phyloP scores from a whole-genome alignment of 2,329 filamentous ascomycete species.

The Xylaria sp. region DNA sequence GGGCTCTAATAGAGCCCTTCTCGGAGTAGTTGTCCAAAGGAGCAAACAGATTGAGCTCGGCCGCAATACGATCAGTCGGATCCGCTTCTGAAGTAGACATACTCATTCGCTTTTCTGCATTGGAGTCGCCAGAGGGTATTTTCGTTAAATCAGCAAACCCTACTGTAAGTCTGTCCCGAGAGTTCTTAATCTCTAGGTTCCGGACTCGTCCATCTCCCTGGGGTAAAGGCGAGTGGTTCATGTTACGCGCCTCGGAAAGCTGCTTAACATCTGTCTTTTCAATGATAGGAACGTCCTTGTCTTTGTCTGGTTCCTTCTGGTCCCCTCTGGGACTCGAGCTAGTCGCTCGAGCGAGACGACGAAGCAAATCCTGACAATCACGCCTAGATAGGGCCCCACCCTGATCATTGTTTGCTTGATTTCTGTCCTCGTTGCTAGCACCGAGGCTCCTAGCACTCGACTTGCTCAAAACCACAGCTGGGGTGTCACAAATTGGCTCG shows the following conservation, averaged over 20 bases:
- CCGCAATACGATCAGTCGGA: constrained; percentile 67
- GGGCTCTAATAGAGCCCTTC: constrained; percentile 63
- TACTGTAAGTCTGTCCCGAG: constrained; percentile 55
- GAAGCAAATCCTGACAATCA: constrained; percentile 62
- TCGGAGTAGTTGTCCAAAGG: constrained; percentile 66
- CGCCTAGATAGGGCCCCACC: constrained; percentile 44
- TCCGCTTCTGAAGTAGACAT: constrained; percentile 63
- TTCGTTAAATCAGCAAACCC: constrained; percentile 60
- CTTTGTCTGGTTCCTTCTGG: constrained; percentile 35
- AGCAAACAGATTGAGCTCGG: constrained; percentile 67
- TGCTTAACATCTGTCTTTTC: constrained; percentile 32
- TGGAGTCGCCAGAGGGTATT: constrained; percentile 59
- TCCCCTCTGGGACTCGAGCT: constrained; percentile 56
- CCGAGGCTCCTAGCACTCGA: constrained; percentile 25
- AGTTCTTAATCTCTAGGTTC: constrained; percentile 46
- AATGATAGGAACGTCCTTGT: constrained; percentile 22
- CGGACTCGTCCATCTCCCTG: constrained; percentile 42
- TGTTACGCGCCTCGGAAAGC: constrained; percentile 33
- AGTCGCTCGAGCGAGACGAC: constrained; percentile 60
- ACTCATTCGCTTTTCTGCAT: constrained; percentile 61
- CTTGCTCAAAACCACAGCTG: constrained; percentile 27
- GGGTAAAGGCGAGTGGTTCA: constrained; percentile 36
- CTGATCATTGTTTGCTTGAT: constrained; percentile 36
- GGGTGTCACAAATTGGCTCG: constrained; percentile 28
- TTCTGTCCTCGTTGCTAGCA: constrained; percentile 27